Percentiles rank a stretch among this genome's conserved stretches.
phyloP scores from a whole-genome alignment of 2,329 filamentous ascomycete species.

The Aspergillus sp. region DNA sequence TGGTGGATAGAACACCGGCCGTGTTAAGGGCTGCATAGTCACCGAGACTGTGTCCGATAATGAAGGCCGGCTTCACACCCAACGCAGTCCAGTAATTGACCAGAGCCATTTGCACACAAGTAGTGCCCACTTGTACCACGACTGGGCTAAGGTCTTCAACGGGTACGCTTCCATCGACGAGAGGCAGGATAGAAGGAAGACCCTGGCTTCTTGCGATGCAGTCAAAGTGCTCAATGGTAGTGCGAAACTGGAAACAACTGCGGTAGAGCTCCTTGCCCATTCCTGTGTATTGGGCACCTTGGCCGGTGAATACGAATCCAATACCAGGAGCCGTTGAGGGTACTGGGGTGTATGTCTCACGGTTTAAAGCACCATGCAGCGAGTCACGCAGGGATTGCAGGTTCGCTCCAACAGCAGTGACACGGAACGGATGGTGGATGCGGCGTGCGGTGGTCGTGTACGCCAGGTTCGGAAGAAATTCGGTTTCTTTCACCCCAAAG shows the following conservation, averaged over 20 bases:
- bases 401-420: conserved; percentile 27
- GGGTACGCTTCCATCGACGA: conserved; percentile 34
- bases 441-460: conserved; percentile 67
- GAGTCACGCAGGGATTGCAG: conserved; percentile 11
- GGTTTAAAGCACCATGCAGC: conserved; percentile 14
- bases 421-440: conserved; percentile 43
- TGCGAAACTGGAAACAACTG: conserved; percentile 30
- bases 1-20: conserved; percentile 38
- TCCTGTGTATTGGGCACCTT: conserved; percentile 40
- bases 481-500: conserved; percentile 48
- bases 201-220: conserved; percentile 35
- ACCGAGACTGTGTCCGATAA: conserved; percentile 47
- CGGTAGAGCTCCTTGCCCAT: conserved; percentile 41
- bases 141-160: conserved; percentile 29
- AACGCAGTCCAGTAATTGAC: conserved; percentile 40
- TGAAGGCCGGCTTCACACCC: conserved; percentile 40
- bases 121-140: conserved; percentile 41
- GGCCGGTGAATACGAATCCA: conserved; percentile 38
- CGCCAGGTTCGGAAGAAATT: conserved; percentile 50
- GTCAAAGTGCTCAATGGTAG: conserved; percentile 34
- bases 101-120: conserved; percentile 44
- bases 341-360: conserved; percentile 14
- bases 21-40: conserved; percentile 43
- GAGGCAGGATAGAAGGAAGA: conserved; percentile 39
- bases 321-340: conserved; percentile 24